Conservation (phyloP, 768 basidiomycete species). For the Asterophora lycoperdoides region DNA sequence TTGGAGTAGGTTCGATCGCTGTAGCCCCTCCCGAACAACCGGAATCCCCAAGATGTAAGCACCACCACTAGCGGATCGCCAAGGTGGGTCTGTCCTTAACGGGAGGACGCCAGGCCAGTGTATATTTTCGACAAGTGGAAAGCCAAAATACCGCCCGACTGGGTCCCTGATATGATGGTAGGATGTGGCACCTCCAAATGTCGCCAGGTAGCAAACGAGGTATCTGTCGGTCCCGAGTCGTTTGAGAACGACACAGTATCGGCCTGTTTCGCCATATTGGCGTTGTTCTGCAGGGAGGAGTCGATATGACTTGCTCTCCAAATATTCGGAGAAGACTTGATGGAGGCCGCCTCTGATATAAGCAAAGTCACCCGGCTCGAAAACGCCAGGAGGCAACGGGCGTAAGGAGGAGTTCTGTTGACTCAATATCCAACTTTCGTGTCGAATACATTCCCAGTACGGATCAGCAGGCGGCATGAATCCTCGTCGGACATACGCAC, state of each 20-base stretch:
- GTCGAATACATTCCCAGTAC: slow-evolving; percentile 17
- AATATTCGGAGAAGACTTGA: slow-evolving; percentile 17
- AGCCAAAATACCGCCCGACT: slow-evolving; percentile 28
- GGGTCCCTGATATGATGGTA: slow-evolving; percentile 20
- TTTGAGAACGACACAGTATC: slow-evolving; percentile 34
- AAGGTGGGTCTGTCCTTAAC: slow-evolving; percentile 27
- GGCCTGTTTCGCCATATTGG: slow-evolving; percentile 10
- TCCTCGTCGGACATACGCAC: slow-evolving; percentile 4
- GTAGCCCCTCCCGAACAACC: slow-evolving; percentile 17
- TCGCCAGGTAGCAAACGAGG: slow-evolving; percentile 34
- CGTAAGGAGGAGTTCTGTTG: background rate
- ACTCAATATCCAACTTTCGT: slow-evolving; percentile 5
- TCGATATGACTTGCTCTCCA: slow-evolving; percentile 19
- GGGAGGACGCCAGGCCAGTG: slow-evolving; percentile 27
- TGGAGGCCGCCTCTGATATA: slow-evolving; percentile 19
- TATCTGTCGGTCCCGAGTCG: slow-evolving; percentile 25
- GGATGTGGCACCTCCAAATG: slow-evolving; percentile 26
- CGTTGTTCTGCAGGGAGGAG: slow-evolving; percentile 19
- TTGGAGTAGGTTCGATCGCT: slow-evolving; percentile 5
- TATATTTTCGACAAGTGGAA: slow-evolving; percentile 29
- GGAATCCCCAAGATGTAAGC: slow-evolving; percentile 33
- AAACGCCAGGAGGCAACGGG: slow-evolving; percentile 1
- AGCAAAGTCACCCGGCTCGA: slow-evolving; percentile 29
- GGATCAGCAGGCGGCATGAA: slow-evolving; percentile 14
- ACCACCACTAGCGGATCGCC: slow-evolving; percentile 16